phyloP scores from a whole-genome alignment of 306 rosid genomes.

The Casuarina equisetifolia region DNA sequence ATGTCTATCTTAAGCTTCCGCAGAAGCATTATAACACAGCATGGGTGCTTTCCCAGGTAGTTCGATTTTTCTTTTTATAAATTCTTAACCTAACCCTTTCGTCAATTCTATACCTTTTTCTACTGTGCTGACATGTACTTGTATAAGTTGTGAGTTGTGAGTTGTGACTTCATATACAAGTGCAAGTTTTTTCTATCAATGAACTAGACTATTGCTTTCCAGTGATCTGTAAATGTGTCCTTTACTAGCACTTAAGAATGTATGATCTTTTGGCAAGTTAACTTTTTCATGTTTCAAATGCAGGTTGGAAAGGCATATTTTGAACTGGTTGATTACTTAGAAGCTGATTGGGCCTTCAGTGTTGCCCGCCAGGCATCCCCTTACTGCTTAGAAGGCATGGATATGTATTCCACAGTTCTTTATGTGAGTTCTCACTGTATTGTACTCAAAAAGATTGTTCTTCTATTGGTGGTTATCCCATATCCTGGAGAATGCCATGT shows the following conservation, averaged over 20 bases:
- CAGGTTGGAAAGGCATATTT: slow-evolving; percentile 92
- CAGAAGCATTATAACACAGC: slow-evolving; percentile 91
- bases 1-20: slow-evolving; percentile 79
- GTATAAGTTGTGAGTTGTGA: neutral
- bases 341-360: slow-evolving; percentile 87
- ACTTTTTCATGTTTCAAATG: slow-evolving; percentile 29
- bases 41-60: slow-evolving; percentile 98
- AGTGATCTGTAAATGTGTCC: slow-evolving; percentile 9
- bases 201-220: neutral
- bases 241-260: slow-evolving; percentile 5
- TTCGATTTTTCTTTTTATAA: slow-evolving; percentile 14
- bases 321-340: slow-evolving; percentile 88
- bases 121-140: neutral
- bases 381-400: slow-evolving; percentile 96
- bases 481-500: neutral
- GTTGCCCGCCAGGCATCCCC: slow-evolving; percentile 80
- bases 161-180: neutral
- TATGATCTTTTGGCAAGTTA: slow-evolving; percentile 15
- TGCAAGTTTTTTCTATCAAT: neutral
- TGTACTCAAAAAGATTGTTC: slow-evolving; percentile 5
- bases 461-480: neutral
- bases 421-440: slow-evolving; percentile 63
- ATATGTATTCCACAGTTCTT: slow-evolving; percentile 92
- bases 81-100: slow-evolving; percentile 10
- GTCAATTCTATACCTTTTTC: slow-evolving; percentile 1